Evolutionary conservation across 2,329 filamentous ascomycete species (phyloP).

Genomic region (Aureobasidium leucospermi): DNA sequence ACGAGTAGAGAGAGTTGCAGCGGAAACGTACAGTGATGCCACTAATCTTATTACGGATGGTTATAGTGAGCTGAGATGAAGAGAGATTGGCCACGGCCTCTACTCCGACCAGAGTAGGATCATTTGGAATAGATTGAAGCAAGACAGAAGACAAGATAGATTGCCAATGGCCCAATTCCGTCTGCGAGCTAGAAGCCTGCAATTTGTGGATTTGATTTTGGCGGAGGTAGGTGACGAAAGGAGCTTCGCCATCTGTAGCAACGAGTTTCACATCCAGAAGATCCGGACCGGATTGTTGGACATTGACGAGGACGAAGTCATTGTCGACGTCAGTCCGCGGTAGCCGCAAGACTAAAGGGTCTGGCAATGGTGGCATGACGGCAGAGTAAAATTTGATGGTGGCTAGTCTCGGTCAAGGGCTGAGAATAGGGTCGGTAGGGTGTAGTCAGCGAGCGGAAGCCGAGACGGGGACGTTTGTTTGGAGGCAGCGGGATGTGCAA

Average conservation of each 20-base stretch:
- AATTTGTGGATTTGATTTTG: conserved; percentile 49
- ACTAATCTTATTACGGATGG: conserved; percentile 57
- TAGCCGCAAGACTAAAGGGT: conserved; percentile 48
- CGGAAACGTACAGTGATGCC: conserved; percentile 56
- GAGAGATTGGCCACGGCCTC: conserved; percentile 52
- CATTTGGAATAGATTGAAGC: conserved; percentile 36
- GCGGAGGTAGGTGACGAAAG: conserved; percentile 54
- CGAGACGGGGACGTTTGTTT: conserved; percentile 10
- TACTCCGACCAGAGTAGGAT: conserved; percentile 44
- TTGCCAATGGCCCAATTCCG: conserved; percentile 60
- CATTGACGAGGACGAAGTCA: conserved; percentile 54
- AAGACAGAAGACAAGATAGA: conserved; percentile 52
- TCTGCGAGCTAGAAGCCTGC: conserved; percentile 47
- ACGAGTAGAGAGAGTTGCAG: neutral
- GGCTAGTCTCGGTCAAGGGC: conserved; percentile 6
- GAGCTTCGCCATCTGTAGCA: conserved; percentile 58
- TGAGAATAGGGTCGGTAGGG: neutral
- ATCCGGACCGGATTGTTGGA: conserved; percentile 43
- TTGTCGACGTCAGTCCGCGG: conserved; percentile 39
- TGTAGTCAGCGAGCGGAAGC: neutral
- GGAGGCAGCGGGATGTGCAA: conserved; percentile 11
- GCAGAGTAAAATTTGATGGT: conserved; percentile 13
- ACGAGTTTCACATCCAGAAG: conserved; percentile 59
- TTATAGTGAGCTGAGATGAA: conserved; percentile 46
- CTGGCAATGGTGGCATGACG: conserved; percentile 17